Base-by-base conservation (phyloP, 1,284 basidiomycete genomes). In the Acaromyces ingoldii region DNA sequence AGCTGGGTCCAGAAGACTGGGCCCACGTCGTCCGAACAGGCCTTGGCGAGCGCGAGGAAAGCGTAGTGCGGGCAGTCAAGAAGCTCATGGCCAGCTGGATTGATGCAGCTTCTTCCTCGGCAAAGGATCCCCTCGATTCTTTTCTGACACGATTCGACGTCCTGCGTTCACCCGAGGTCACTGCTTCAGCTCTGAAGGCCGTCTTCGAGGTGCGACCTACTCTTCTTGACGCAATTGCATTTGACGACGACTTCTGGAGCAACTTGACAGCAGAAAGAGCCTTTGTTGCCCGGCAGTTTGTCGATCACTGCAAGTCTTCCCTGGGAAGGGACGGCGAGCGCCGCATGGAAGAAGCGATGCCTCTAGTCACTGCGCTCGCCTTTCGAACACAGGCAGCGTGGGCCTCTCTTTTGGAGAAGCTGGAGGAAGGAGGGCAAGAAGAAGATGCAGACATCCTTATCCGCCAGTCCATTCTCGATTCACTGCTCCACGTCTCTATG, bases 311-410 rank as follows among this genome's bases (percentile, higher is more conserved):
- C 42, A 83, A 85, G 58, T n/a, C n/a, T n/a, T 77, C 78, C 43
- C 57, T 76, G 51, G 62, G 78, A 63, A 82, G 87, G n/a, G 13
- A 11, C 6, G 51, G 51, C 46, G 85, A 87, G 43, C 77, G 79
- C 1, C 81, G 83, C 17, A 78, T 93, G 1, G 91, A 95, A 65
- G 77, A 81, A 2, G 82, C 83, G 9, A 80, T 97, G 9, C 93
- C 93, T 0, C 88, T 91, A 33, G 88, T 95, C 19, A 96, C 90
- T 0, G 84, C 85, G 0, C 83, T 96, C 44, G 91, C 91, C 0
- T 93, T 88, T 79, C 81, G 83, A 46, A 85, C 95, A 33, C 88
- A 95, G 75, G 80, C 83, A 45, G 81, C 84, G 24, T 74, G 62
- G 52, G 47, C 51, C 10, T 53, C 49, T 19, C 58, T 74, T 4